Conservation (phyloP, 306 rosid genomes). For the Prunus padus region DNA sequence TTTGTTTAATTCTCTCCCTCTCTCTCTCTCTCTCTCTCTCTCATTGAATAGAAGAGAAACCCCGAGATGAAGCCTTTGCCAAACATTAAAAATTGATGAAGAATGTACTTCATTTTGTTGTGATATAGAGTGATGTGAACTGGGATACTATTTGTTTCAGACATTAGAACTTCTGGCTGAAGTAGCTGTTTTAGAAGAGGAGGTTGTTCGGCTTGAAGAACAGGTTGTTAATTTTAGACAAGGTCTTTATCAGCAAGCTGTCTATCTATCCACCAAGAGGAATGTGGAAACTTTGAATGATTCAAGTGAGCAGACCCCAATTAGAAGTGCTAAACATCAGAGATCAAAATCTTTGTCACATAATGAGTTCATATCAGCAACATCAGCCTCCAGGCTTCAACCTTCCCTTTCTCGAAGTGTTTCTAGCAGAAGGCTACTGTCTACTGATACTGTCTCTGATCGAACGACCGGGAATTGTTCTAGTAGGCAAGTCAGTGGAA, state of each 20-base stretch:
- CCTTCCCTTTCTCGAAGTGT: constrained; percentile 68
- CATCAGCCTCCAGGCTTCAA: constrained; percentile 42
- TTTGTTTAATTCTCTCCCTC: neutral
- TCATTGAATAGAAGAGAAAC: neutral
- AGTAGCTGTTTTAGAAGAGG: constrained; percentile 94
- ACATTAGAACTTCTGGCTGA: constrained; percentile 89
- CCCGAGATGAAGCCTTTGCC: constrained; percentile 1
- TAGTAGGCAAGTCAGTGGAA: constrained; percentile 36
- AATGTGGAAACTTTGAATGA: constrained; percentile 48
- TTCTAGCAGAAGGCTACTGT: constrained; percentile 62
- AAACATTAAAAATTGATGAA: neutral
- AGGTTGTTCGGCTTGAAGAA: constrained; percentile 77
- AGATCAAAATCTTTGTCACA: constrained; percentile 72
- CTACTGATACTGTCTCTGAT: constrained; percentile 40
- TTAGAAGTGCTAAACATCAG: constrained; percentile 59
- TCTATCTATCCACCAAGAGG: constrained; percentile 58
- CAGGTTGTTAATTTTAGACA: constrained; percentile 80
- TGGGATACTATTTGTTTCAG: constrained; percentile 37
- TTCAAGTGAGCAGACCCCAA: constrained; percentile 39
- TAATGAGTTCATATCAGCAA: constrained; percentile 52
- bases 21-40: constrained; percentile 13
- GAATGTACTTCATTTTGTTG: neutral
- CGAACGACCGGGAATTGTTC: constrained; percentile 36
- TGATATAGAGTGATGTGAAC: too few species aligned
- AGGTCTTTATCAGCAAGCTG: constrained; percentile 86